Evolutionary conservation across 108 stramenopile species (phyloP), one percentile per base, ranked within the genome.

Genomic region (Chaetoceros muelleri): DNA sequence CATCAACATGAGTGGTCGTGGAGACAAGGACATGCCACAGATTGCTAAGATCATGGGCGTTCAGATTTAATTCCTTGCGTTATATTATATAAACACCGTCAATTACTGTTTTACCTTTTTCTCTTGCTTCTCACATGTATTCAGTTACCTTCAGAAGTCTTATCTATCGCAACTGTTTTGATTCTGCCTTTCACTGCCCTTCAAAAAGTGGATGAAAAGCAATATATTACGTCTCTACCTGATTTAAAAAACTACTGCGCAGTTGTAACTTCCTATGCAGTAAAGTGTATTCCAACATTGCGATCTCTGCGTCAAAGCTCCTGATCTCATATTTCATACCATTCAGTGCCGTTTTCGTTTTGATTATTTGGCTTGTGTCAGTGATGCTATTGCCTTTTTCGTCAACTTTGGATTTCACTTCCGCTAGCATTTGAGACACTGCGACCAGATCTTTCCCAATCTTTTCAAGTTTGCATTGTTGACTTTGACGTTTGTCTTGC

Each of bases 1-100:
- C 20, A 87, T 97, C 55, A 94, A 91, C 63, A 83, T 97, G 79
- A 86, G 85, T 75, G 96, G 95, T 1, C 87, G 96, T 27, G 96
- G 96, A 27, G 96, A 97, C 82, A 97, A 97, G 80, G 95, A 97
- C 66, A 95, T 96, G 94, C 84, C 90, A 26, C 90, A 94, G 56
- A 76, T 96, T 25, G 97, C 97, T 3, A 82, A 66, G 59, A 83
- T 87, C 53, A 87, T 95, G 84, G 95, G 95, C 18, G 95, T 94
- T 5, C 85, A 97, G 61, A 83, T 95, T 21, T 82, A 82, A 82
- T 18, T 46, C 8, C 16, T 44, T 16, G 44, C n/a, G n/a, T n/a
- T n/a, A n/a, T n/a, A n/a, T n/a, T n/a, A n/a, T n/a, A n/a, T n/a
- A n/a, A n/a, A n/a, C n/a, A n/a, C n/a, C n/a, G n/a, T n/a, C n/a